These are phyloP conservation scores for Aspergillus incahuasiensis DNA, from an alignment of 495 filamentous ascomycete species.

Conservation along the genomic window DNA sequence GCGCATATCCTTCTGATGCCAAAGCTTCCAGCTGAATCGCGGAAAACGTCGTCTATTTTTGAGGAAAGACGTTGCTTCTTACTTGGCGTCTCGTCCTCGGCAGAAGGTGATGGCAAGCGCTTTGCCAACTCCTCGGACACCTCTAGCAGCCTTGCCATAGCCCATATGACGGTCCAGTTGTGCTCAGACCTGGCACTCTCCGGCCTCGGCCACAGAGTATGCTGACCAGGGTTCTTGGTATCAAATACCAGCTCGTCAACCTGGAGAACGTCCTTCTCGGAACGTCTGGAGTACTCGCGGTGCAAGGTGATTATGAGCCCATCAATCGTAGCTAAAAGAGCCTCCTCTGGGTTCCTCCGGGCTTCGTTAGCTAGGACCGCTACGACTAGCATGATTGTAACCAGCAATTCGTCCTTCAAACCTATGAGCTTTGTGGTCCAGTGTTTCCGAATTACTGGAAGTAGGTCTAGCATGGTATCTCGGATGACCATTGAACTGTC, in stretches of 20 bases:
- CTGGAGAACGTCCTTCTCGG: conserved; percentile 68
- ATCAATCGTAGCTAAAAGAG: conserved; percentile 35
- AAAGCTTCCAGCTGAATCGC: conserved; percentile 53
- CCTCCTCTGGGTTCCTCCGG: conserved; percentile 27
- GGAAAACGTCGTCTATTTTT: conserved; percentile 56
- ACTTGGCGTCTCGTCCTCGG: conserved; percentile 21
- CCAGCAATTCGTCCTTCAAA: conserved; percentile 67
- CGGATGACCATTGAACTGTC: conserved; percentile 62
- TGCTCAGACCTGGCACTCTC: conserved; percentile 43
- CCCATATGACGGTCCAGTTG: conserved; percentile 45
- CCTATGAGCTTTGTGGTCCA: conserved; percentile 64
- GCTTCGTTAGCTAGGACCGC: conserved; percentile 26
- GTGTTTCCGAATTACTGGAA: conserved; percentile 66
- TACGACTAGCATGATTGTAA: conserved; percentile 60
- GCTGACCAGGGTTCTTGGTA: conserved; percentile 21
- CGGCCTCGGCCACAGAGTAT: conserved; percentile 36
- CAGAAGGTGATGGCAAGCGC: conserved; percentile 5
- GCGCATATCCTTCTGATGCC: conserved; percentile 57
- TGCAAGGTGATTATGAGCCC: conserved; percentile 58
- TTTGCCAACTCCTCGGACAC: conserved; percentile 25
- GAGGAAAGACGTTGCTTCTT: conserved; percentile 62
- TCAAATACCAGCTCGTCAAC: conserved; percentile 66
- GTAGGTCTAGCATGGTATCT: conserved; percentile 50
- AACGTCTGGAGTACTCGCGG: conserved; percentile 66
- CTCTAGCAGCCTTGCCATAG: conserved; percentile 30